Conservation (phyloP, 306 rosid genomes). For the Prunus fruticosa region DNA sequence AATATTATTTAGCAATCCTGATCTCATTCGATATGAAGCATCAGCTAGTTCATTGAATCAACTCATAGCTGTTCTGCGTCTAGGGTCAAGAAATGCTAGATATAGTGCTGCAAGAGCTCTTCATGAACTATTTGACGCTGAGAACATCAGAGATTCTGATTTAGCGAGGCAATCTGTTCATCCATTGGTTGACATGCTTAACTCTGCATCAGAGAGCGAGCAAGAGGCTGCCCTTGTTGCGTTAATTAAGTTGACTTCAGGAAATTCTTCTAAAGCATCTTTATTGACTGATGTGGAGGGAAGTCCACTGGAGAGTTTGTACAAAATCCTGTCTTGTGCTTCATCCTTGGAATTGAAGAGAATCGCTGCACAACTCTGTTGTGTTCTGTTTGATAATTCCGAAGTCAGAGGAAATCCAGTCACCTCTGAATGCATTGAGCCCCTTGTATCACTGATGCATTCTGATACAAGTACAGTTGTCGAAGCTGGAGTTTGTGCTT, state of each 20-base stretch:
- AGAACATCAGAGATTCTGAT: slow-evolving; percentile 70
- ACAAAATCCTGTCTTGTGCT: slow-evolving; percentile 66
- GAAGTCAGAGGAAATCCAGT: slow-evolving; percentile 72
- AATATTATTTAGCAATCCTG: slow-evolving; percentile 80
- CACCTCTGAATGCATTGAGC: slow-evolving; percentile 70
- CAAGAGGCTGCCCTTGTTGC: slow-evolving; percentile 88
- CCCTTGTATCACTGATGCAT: slow-evolving; percentile 75
- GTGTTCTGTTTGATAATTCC: slow-evolving; percentile 55
- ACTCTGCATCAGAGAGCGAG: slow-evolving; percentile 71
- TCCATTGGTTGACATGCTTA: slow-evolving; percentile 92
- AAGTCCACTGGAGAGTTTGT: slow-evolving; percentile 69
- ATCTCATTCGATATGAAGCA: slow-evolving; percentile 78
- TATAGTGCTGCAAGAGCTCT: slow-evolving; percentile 90
- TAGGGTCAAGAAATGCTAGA: slow-evolving; percentile 96
- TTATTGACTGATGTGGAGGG: slow-evolving; percentile 77
- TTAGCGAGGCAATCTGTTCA: slow-evolving; percentile 80
- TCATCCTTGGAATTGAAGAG: slow-evolving; percentile 73
- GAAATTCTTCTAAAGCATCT: slow-evolving; percentile 58
- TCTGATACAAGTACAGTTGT: slow-evolving; percentile 57
- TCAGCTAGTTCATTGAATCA: slow-evolving; percentile 79
- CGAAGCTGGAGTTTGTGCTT: slow-evolving; percentile 86
- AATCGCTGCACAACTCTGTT: slow-evolving; percentile 82
- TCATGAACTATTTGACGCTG: slow-evolving; percentile 68
- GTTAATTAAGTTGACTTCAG: slow-evolving; percentile 72
- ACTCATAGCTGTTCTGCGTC: slow-evolving; percentile 90